A percentile compares a stretch with the other conserved stretches of the same genome.
Evolutionary conservation across 345 rosid genomes (phyloP).

Genomic region (Gossypium turneri): DNA sequence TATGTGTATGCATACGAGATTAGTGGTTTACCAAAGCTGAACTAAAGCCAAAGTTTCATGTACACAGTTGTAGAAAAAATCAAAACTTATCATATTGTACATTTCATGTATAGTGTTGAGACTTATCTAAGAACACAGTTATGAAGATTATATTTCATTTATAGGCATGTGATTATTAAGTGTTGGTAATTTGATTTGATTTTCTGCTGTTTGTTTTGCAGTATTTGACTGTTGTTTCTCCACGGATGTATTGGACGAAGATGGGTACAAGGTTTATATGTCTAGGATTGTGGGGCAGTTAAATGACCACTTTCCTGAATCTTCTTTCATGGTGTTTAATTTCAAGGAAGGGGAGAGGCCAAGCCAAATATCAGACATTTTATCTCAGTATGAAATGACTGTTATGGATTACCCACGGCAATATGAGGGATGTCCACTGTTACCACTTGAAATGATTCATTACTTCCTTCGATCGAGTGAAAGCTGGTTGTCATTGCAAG

Average conservation of each 20-base stretch:
- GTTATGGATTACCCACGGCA: slow-evolving; percentile 99
- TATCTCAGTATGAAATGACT: slow-evolving; percentile 89
- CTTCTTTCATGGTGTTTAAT: slow-evolving; percentile 96
- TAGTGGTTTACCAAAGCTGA: background rate
- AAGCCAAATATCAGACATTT: slow-evolving; percentile 75
- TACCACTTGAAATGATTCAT: slow-evolving; percentile 92
- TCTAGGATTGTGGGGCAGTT: slow-evolving; percentile 90
- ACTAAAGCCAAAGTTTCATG: background rate
- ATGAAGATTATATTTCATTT: slow-evolving; percentile 29
- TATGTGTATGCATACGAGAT: background rate
- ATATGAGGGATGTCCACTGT: slow-evolving; percentile 77
- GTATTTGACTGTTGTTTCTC: slow-evolving; percentile 99
- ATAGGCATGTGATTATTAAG: background rate
- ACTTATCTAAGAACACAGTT: slow-evolving; percentile 32
- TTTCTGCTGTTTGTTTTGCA: slow-evolving; percentile 34
- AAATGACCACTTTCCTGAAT: slow-evolving; percentile 86
- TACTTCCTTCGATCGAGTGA: slow-evolving; percentile 90
- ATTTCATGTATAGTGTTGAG: slow-evolving; percentile 23
- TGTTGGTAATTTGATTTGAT: background rate
- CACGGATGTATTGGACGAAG: slow-evolving; percentile 80
- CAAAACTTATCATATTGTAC: slow-evolving; percentile 16
- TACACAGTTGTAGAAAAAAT: background rate
- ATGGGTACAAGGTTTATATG: slow-evolving; percentile 85
- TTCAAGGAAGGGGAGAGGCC: slow-evolving; percentile 91
- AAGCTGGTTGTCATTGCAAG: slow-evolving; percentile 88